Evolutionary conservation across 2,329 filamentous ascomycete genomes (phyloP).

Genomic region (Colletotrichum shisoi): DNA sequence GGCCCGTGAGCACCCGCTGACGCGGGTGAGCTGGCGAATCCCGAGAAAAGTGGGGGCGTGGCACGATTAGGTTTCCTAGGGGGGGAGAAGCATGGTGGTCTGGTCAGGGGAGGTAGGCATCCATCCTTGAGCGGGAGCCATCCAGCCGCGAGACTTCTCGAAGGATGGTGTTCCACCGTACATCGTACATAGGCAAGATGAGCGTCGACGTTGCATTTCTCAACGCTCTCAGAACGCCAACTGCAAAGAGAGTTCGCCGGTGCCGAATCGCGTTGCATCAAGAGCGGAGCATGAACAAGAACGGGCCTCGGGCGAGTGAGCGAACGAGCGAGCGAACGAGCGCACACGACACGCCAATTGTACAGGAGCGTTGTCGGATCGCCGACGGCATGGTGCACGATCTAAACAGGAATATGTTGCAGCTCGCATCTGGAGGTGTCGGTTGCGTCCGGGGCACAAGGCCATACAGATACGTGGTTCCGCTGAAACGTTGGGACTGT

Average conservation of each 20-base stretch:
- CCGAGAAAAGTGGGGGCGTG: too few species aligned
- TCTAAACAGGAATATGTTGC: constrained; percentile 11
- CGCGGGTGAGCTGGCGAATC: too few species aligned
- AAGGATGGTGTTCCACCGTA: constrained; percentile 16
- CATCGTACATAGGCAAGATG: constrained; percentile 8
- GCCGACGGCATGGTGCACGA: constrained; percentile 5
- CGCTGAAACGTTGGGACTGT: constrained; percentile 33
- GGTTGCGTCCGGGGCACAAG: constrained; percentile 5
- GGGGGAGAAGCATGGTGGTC: background rate
- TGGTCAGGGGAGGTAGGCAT: background rate
- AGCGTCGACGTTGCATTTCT: constrained; percentile 17
- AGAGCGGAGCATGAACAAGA: constrained; percentile 15
- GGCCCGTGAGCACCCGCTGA: too few species aligned
- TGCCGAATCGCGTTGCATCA: constrained; percentile 20
- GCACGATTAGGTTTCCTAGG: too few species aligned
- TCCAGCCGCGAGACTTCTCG: constrained; percentile 26
- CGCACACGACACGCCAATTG: background rate
- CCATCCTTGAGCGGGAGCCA: background rate
- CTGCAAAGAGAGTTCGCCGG: constrained; percentile 16
- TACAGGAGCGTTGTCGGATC: constrained; percentile 26
- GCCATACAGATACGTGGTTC: constrained; percentile 10
- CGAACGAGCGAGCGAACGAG: background rate
- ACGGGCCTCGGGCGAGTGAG: background rate
- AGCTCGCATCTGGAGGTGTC: background rate
- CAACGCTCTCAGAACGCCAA: constrained; percentile 20